phyloP scores from a whole-genome alignment of 257 asterid species.

The Leptodermis oblonga region DNA sequence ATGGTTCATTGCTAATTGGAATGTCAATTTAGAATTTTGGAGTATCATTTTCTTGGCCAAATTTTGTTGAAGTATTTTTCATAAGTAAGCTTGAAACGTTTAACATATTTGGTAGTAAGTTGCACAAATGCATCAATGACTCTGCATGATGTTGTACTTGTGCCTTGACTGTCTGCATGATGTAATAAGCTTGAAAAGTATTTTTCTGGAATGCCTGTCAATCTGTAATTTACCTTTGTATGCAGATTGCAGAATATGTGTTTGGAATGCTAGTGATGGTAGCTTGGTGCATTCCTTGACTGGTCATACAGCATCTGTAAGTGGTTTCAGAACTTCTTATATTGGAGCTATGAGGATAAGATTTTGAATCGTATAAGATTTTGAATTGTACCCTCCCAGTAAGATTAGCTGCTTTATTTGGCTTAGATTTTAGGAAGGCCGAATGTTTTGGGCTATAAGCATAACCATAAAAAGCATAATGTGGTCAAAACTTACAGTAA shows the following conservation, averaged over 20 bases:
- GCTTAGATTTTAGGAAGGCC: background rate
- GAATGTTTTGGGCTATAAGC: background rate
- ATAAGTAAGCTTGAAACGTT: too few species aligned
- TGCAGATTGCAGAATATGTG: constrained; percentile 97
- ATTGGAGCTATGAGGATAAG: constrained; percentile 4
- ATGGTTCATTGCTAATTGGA: background rate
- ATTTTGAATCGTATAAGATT: too few species aligned
- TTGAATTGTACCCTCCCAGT: background rate
- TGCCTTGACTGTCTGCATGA: background rate
- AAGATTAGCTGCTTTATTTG: constrained; percentile 3
- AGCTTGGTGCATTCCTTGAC: constrained; percentile 97
- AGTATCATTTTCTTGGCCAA: background rate
- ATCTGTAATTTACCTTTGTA: background rate
- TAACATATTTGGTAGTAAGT: background rate
- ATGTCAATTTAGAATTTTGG: background rate
- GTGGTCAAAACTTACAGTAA: background rate
- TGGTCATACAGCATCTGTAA: constrained; percentile 85
- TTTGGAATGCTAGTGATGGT: constrained; percentile 99
- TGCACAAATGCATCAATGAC: background rate
- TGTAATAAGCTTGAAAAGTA: too few species aligned
- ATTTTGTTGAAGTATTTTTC: background rate
- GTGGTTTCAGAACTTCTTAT: constrained; percentile 31
- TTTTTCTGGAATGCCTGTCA: background rate
- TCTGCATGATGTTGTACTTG: background rate
- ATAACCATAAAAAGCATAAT: background rate